phyloP scores from a whole-genome alignment of 1,284 basidiomycete genomes.

The Melampsora larici-populina region DNA sequence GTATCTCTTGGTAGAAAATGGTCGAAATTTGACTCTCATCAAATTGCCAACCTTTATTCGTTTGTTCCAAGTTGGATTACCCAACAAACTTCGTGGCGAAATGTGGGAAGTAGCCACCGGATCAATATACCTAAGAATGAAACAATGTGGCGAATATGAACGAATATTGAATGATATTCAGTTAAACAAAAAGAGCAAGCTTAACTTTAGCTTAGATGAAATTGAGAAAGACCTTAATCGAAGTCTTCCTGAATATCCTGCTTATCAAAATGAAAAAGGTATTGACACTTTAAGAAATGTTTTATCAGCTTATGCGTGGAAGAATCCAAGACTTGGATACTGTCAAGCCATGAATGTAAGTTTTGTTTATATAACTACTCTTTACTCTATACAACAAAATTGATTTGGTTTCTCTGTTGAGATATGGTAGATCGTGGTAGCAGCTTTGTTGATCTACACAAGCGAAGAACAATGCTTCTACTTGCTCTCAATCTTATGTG shows the following conservation, averaged over 20 bases:
- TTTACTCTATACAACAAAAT: neutral
- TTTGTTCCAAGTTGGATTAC: slow-evolving; percentile 92
- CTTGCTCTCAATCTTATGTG: slow-evolving; percentile 91
- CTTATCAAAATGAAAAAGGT: slow-evolving; percentile 83
- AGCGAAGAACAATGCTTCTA: slow-evolving; percentile 99
- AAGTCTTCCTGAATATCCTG: slow-evolving; percentile 70
- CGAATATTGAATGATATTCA: slow-evolving; percentile 72
- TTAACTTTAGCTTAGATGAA: slow-evolving; percentile 89
- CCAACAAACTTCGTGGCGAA: slow-evolving; percentile 89
- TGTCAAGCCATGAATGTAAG: slow-evolving; percentile 53
- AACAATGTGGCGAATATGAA: slow-evolving; percentile 81
- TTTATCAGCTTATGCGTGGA: slow-evolving; percentile 92
- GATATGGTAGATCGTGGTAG: slow-evolving; percentile 36
- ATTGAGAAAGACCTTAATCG: slow-evolving; percentile 98
- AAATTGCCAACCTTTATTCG: slow-evolving; percentile 95
- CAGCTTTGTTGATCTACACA: slow-evolving; percentile 65
- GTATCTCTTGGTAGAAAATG: slow-evolving; percentile 63
- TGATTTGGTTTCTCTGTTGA: neutral
- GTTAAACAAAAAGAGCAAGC: slow-evolving; percentile 60
- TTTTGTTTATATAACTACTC: slow-evolving; percentile 56
- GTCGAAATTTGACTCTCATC: slow-evolving; percentile 83
- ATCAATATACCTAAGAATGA: slow-evolving; percentile 79
- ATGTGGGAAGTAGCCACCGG: slow-evolving; percentile 98
- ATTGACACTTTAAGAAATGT: slow-evolving; percentile 81
- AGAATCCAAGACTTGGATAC: slow-evolving; percentile 73